These are phyloP conservation scores for Colletotrichum acutatum DNA, from an alignment of 2,329 filamentous ascomycete genomes.

Conservation along the genomic window DNA sequence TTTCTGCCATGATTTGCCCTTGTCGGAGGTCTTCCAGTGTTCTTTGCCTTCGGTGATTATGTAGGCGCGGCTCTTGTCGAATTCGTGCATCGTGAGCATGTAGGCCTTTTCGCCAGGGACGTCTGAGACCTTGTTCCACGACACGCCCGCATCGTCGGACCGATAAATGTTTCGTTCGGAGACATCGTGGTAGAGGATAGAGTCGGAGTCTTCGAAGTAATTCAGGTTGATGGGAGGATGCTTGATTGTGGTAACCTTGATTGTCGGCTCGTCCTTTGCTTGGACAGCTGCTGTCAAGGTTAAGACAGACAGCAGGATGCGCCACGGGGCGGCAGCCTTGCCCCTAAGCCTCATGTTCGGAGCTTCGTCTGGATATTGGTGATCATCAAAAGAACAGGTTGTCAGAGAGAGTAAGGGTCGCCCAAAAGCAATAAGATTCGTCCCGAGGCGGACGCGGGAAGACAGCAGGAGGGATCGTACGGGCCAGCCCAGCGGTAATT, in stretches of 20 bases:
- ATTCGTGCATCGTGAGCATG: conserved; percentile 80
- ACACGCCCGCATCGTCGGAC: conserved; percentile 82
- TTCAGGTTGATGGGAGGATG: conserved; percentile 75
- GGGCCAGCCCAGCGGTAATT: conserved; percentile 33
- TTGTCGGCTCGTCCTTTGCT: conserved; percentile 73
- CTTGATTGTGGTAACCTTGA: conserved; percentile 74
- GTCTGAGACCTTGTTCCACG: conserved; percentile 75
- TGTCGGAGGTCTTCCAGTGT: conserved; percentile 88
- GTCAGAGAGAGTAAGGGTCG: background rate
- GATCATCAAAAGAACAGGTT: conserved; percentile 54
- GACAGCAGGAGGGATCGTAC: conserved; percentile 1
- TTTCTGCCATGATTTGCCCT: conserved; percentile 81
- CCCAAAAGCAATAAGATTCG: conserved; percentile 3
- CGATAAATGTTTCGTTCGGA: conserved; percentile 75
- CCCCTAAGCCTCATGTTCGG: conserved; percentile 66
- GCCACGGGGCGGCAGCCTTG: conserved; percentile 59
- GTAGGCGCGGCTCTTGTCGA: conserved; percentile 82
- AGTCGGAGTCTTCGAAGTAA: conserved; percentile 92
- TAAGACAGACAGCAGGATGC: conserved; percentile 63
- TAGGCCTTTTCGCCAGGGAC: conserved; percentile 72
- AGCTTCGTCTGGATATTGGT: conserved; percentile 43
- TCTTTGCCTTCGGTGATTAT: conserved; percentile 74
- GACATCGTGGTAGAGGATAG: conserved; percentile 79
- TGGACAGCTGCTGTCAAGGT: conserved; percentile 51
- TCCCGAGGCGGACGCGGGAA: background rate